Evolutionary conservation across 1,284 basidiomycete species (phyloP), one percentile per base, ranked within the genome.

Genomic region (Rugosomyces carneus): DNA sequence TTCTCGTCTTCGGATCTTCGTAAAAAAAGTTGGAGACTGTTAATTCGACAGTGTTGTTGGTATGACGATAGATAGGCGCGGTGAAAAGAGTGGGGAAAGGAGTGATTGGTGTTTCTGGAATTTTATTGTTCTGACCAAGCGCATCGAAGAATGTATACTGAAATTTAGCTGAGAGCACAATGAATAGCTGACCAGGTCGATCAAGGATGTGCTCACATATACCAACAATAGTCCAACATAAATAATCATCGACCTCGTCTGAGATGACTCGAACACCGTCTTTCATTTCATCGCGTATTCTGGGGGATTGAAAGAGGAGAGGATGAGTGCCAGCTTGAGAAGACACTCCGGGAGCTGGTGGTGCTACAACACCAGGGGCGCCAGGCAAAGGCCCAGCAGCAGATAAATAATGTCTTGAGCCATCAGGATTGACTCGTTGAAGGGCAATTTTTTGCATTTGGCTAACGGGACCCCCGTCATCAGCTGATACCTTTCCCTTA

Each of bases 401-500:
- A 41, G 87, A 88, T 41, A 90, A 66, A 61, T 90, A 90, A 63
- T 88, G 85, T 57, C 85, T 75, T 20, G 84, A 78, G 21, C 86
- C 86, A 62, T 90, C 87, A 42, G 80, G 71, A 57, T 88, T 88
- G 43, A 90, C 77, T 44, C 90, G 76, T 60, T 93, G 88, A 38
- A 97, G 71, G 0, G 92, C 93, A 49, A 97, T 87, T 67, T 95
- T 93, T 68, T 97, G 93, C 81, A 97, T 89, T 63, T 96, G 93
- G 58, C 90, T 93, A 46, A 97, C 89, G 18, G 93, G 93, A 1
- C 91, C 90, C 16, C 86, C 89, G 63, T 91, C 87, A 53, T 89
- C 87, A 19, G 76, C 70, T 7, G 84, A 82, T 40, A 90, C 89
- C 48, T 85, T 76, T 23, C 90, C 89, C 61, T 93, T 93, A 62